Evolutionary conservation across 2,329 filamentous ascomycete genomes (phyloP), one percentile per base, ranked within the genome.

Genomic region (Taxawa tesnikishii): DNA sequence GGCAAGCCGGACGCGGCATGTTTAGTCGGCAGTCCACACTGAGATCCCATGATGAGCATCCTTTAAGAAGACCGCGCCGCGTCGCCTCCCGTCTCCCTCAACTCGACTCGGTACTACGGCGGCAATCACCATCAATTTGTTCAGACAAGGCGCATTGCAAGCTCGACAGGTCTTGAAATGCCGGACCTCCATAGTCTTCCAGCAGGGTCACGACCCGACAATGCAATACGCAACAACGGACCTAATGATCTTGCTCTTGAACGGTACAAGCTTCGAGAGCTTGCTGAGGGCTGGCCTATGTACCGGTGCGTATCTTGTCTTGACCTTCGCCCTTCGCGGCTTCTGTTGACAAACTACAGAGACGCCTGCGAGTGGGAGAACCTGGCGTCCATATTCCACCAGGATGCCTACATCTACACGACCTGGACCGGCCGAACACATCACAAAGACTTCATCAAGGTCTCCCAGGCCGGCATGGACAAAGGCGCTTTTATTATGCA

Each of bases 321-420:
- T n/a, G n/a, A n/a, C n/a, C 21, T 15, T n/a, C 4, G 18, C 11
- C 45, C 3, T 29, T 33, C 37, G 3, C 13, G 5, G 13, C n/a
- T n/a, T 9, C 4, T 3, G 15, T 11, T 11, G 5, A 4, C 6
- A 21, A 35, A 24, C 39, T n/a, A 31, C 15, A 40, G 45, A 29
- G 62, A 68, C 40, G 53, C 61, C 6, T 67, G 63, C 38, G 65
- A 70, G 45, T 69, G 64, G 65, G 59, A 66, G 29, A 68, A 68
- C 43, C 55, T 68, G 13, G 46, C 48, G 9, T 66, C 63, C 3
- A 66, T 68, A 28, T 68, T 68, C 45, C 62, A 67, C 39, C 54
- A 56, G 0, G 52, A 54, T 23, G 64, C 65, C 3, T 54, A 58
- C 39, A 58, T 68, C 23, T 67, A 65, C 44, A 68, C 65, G 0